These are phyloP conservation scores for Senecio squalidus DNA, from an alignment of 140 eudicot species.

Conservation along the genomic window DNA sequence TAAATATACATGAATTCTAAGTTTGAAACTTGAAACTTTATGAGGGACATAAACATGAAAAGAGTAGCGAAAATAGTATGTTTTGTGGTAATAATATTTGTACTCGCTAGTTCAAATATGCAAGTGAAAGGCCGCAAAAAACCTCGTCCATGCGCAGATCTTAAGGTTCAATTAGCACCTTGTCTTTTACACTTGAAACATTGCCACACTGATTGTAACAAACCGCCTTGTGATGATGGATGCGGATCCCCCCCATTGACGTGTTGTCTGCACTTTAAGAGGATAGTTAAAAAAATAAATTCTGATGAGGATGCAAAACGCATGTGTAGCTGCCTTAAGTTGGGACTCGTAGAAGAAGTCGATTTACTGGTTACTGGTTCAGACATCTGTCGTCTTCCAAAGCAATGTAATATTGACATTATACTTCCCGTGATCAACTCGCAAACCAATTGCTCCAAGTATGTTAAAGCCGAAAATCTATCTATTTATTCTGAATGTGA, in stretches of 20 bases:
- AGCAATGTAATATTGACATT: constrained; percentile 15
- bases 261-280: constrained; percentile 14
- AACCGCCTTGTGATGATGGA: not conserved
- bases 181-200: constrained; percentile 15
- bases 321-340: constrained; percentile 17
- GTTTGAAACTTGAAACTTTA: not conserved
- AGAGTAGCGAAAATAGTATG: constrained; percentile 4
- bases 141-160: not conserved
- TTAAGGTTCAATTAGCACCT: constrained; percentile 1
- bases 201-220: not conserved
- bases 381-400: constrained; percentile 22
- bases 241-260: constrained; percentile 5
- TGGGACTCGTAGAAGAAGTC: not conserved
- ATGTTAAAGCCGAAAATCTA: not conserved
- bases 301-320: constrained; percentile 16
- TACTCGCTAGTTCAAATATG: not conserved
- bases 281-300: constrained; percentile 11
- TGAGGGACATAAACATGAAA: constrained; percentile 13
- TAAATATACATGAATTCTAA: not conserved
- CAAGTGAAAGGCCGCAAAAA: not conserved
- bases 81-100: constrained; percentile 4
- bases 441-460: constrained; percentile 16
- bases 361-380: not conserved
- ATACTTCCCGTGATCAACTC: constrained; percentile 9
- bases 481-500: not conserved